Evolutionary conservation across 2,329 filamentous ascomycete genomes (phyloP).

Genomic region (Cladosporium sp.): DNA sequence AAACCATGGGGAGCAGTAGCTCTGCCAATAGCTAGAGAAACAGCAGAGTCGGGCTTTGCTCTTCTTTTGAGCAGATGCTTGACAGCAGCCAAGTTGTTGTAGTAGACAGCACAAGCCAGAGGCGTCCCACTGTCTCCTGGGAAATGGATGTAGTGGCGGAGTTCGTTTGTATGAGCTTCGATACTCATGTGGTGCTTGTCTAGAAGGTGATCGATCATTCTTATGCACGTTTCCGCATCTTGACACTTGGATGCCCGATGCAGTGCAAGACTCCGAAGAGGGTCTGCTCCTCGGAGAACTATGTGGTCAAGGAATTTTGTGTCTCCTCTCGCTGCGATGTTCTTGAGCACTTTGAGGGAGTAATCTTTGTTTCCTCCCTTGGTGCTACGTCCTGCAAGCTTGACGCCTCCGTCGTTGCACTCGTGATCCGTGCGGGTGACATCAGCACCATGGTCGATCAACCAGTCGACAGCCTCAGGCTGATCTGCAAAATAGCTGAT

Average conservation of each 20-base stretch:
- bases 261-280: constrained; percentile 11
- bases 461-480: constrained; percentile 5
- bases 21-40: background rate
- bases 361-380: constrained; percentile 1
- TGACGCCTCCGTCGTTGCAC: background rate
- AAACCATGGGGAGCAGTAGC: background rate
- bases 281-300: constrained; percentile 14
- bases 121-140: constrained; percentile 11
- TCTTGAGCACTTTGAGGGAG: constrained; percentile 15
- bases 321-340: constrained; percentile 13
- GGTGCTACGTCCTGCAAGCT: background rate
- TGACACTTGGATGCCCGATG: constrained; percentile 12
- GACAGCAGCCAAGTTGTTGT: constrained; percentile 13
- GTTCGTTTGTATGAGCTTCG: constrained; percentile 10
- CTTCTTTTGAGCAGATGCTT: constrained; percentile 13
- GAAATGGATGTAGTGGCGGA: constrained; percentile 4
- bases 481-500: constrained; percentile 7
- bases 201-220: constrained; percentile 14
- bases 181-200: constrained; percentile 14
- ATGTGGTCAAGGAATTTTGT: constrained; percentile 15
- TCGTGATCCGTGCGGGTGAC: background rate
- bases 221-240: background rate
- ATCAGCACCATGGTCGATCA: constrained; percentile 9
- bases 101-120: constrained; percentile 10
- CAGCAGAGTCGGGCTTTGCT: background rate